Base-by-base conservation (phyloP, 1,139 yeast genomes). In the Saccharomyces hybrid region DNA sequence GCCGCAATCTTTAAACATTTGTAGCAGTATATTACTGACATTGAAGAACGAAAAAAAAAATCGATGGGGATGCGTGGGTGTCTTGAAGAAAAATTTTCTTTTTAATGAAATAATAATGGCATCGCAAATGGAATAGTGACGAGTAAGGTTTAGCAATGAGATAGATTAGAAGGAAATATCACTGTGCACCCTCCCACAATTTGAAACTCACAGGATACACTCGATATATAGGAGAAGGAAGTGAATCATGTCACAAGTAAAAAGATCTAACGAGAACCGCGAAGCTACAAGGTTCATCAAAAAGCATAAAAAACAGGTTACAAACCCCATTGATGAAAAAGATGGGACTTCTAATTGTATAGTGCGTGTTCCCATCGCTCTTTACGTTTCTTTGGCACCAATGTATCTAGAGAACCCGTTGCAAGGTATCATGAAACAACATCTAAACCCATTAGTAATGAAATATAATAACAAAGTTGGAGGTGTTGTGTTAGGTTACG, bases 301-400 rank as follows among this genome's bases (percentile, higher is more conserved):
- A 50, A 67, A 59, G 50, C 67, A 67, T 48, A 66, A 61, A 49
- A 65, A 61, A 48, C 59, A 57, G n/a, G 49, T 55, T 16, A 62
- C 56, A 29, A 69, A 69, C 51, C 71, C 71, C 13, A 48, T 64
- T 26, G 60, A 61, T 54, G 57, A 57, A 13, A 63, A 60, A 41
- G 63, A 62, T 55, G 69, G 68, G 13, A 52, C 63, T 9, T 69
- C 72, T 6, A 66, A 66, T 50, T 68, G 72, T 58, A 66, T 69
- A 50, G 60, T 64, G 19, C 64, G 65, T 49, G 80, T 85, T 54
- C 78, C 83, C 47, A 77, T 89, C 2, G 75, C 82, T 19, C 70
- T 93, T 70, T 89, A 90, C 66, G 83, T 90, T 3, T 88, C 97
- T 4, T 71, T 93, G 54, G 97, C 98, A 9, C 98, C 99, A 53